Conservation (phyloP, 192 early-diverging fungal genomes). For the Coemansia sp. region DNA sequence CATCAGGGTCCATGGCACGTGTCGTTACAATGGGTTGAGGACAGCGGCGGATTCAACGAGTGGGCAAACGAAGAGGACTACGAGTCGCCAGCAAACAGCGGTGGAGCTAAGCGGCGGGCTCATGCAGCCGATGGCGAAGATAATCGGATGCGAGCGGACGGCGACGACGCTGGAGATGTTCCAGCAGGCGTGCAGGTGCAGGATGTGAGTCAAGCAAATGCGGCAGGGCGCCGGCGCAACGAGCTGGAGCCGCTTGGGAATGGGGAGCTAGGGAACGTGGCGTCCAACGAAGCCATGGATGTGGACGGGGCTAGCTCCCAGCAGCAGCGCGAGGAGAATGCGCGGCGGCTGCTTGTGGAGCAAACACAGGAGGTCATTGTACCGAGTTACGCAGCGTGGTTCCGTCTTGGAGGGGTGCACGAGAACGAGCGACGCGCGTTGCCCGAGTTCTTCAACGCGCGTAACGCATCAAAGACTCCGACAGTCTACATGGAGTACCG, state of each 20-base stretch:
- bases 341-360: conserved; percentile 62
- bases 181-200: conserved; percentile 25
- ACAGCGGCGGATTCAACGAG: conserved; percentile 72
- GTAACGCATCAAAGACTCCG: conserved; percentile 91
- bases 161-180: conserved; percentile 16
- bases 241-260: conserved; percentile 42
- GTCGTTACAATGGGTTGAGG: conserved; percentile 69
- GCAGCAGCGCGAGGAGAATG: conserved; percentile 63
- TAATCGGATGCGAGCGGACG: conserved; percentile 30
- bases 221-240: conserved; percentile 23
- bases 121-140: conserved; percentile 41
- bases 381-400: conserved; percentile 95
- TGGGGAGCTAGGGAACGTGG: conserved; percentile 38
- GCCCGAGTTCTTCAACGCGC: conserved; percentile 95
- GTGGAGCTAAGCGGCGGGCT: conserved; percentile 48
- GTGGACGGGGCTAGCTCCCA: conserved; percentile 33
- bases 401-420: conserved; percentile 74
- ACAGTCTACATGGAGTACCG: conserved; percentile 91
- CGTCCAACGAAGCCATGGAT: conserved; percentile 22
- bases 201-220: conserved; percentile 12
- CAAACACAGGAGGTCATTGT: conserved; percentile 73
- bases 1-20: conserved; percentile 72
- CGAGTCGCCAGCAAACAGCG: conserved; percentile 51
- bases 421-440: conserved; percentile 84
- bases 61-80: conserved; percentile 90